Conservation (phyloP, 164 flowering plant genomes). For the Annona cherimola region DNA sequence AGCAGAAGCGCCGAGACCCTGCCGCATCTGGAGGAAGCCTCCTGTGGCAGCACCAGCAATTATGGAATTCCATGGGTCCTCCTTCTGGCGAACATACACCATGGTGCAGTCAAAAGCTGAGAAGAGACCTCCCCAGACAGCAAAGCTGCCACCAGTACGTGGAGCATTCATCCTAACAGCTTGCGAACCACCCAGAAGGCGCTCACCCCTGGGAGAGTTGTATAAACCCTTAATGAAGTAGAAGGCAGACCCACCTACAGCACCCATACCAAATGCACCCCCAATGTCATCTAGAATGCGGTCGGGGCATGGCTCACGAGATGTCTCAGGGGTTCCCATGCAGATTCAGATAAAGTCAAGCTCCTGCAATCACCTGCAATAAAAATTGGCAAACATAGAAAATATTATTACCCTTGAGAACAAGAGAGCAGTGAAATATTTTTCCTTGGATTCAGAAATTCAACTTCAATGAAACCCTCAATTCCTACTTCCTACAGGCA, state of each 20-base stretch:
- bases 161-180: slow-evolving; percentile 86
- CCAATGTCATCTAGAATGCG: slow-evolving; percentile 82
- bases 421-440: no score
- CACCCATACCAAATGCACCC: slow-evolving; percentile 91
- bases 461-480: no score
- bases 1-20: slow-evolving; percentile 52
- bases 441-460: no score
- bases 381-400: no score
- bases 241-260: slow-evolving; percentile 78
- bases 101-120: slow-evolving; percentile 78
- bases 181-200: slow-evolving; percentile 61
- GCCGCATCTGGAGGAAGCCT: slow-evolving; percentile 79
- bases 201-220: slow-evolving; percentile 67
- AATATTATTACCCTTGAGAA: no score
- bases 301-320: slow-evolving; percentile 83
- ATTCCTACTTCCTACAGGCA: no score
- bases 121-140: slow-evolving; percentile 89
- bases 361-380: not conserved
- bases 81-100: slow-evolving; percentile 85
- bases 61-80: slow-evolving; percentile 95
- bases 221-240: slow-evolving; percentile 68
- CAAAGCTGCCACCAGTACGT: slow-evolving; percentile 79
- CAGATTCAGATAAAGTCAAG: not conserved
- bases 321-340: slow-evolving; percentile 79
- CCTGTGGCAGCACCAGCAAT: slow-evolving; percentile 87